Percentiles rank a stretch among this genome's conserved stretches.
These are phyloP conservation scores for Lactarius hatsudake DNA, from an alignment of 768 basidiomycete genomes.

Conservation along the genomic window DNA sequence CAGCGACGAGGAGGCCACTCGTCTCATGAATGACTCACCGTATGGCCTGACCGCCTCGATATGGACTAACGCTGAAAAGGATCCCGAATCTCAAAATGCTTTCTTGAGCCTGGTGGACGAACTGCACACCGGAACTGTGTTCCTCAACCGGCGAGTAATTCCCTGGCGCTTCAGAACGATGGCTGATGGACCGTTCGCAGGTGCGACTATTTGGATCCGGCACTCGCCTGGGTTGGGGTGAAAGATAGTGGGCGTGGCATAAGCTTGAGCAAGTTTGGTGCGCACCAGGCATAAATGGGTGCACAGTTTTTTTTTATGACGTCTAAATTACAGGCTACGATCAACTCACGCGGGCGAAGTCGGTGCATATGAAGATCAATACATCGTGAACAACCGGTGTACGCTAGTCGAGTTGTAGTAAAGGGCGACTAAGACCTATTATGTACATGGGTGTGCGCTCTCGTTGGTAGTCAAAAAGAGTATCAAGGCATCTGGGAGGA, in stretches of 20 bases:
- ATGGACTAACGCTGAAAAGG: conserved; percentile 76
- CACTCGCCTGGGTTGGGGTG: conserved; percentile 90
- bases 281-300: conserved; percentile 28
- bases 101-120: conserved; percentile 69
- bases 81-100: conserved; percentile 58
- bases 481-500: not conserved
- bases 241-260: conserved; percentile 92
- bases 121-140: conserved; percentile 89
- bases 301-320: conserved; percentile 8
- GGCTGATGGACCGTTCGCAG: conserved; percentile 36
- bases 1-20: conserved; percentile 83
- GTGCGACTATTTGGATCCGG: conserved; percentile 90
- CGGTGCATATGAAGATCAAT: conserved; percentile 79
- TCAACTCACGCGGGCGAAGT: conserved; percentile 78
- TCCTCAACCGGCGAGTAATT: conserved; percentile 67
- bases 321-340: conserved; percentile 66
- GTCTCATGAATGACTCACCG: conserved; percentile 93
- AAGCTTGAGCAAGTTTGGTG: conserved; percentile 87
- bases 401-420: not conserved
- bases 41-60: conserved; percentile 94
- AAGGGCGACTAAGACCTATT: not conserved
- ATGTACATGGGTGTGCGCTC: not conserved
- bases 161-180: not conserved
- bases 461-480: not conserved
- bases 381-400: conserved; percentile 34